Evolutionary conservation across 768 basidiomycete species (phyloP).

Genomic region (Collybia nuda): DNA sequence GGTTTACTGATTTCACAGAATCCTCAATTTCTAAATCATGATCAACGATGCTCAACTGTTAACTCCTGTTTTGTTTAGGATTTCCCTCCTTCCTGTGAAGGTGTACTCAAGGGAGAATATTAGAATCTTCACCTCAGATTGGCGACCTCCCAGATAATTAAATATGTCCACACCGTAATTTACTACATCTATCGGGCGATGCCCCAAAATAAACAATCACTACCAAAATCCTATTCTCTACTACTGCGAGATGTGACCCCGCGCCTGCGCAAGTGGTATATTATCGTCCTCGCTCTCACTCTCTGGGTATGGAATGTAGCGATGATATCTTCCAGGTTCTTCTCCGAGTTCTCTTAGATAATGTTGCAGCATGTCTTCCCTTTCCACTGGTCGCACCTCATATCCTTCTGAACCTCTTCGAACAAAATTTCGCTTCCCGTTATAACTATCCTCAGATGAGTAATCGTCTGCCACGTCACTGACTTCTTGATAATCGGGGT

Average conservation of each 20-base stretch:
- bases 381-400: constrained; percentile 60
- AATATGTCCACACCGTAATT: no score
- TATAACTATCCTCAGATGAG: constrained; percentile 27
- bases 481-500: constrained; percentile 62
- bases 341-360: constrained; percentile 56
- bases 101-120: no score
- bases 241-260: constrained; percentile 1
- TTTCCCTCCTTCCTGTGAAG: no score
- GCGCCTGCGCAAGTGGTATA: constrained; percentile 9
- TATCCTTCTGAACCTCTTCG: constrained; percentile 83
- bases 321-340: constrained; percentile 61
- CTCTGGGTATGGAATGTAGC: constrained; percentile 62
- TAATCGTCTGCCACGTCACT: constrained; percentile 17
- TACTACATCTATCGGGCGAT: no score
- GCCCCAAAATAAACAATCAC: no score
- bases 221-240: no score
- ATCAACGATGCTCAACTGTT: not conserved
- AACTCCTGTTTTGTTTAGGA: not conserved
- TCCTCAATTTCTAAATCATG: not conserved
- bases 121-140: no score
- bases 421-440: constrained; percentile 30
- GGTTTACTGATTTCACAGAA: constrained; percentile 38
- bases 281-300: constrained; percentile 47
- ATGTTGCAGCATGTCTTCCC: constrained; percentile 63
- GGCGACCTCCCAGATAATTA: no score